Evolutionary conservation across 2,329 filamentous ascomycete genomes (phyloP), one percentile per base, ranked within the genome.

Genomic region (Arthrinium phaeospermum): DNA sequence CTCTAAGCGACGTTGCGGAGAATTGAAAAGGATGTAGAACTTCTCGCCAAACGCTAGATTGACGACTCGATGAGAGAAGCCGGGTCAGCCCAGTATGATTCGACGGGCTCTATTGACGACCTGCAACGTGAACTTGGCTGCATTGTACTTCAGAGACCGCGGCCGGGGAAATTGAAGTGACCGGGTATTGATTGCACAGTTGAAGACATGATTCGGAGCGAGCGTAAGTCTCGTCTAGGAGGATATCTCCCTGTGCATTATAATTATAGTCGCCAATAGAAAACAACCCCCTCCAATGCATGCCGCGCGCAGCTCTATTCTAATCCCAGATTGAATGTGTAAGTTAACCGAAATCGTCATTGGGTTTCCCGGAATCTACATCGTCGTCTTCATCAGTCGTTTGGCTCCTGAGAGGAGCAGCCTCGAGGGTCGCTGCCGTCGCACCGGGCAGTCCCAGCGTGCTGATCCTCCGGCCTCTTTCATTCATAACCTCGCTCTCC

Each of bases 401-500:
- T 67, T 75, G 75, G 14, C 76, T 75, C 45, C 76, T 74, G 67
- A 90, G 77, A 74, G 87, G 86, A 45, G 87, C 86, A 37, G 86
- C 87, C 79, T 90, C 90, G 57, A 91, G 81, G 68, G 77, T 79
- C 3, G 79, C 73, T 10, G 80, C 77, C 13, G 79, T 75, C 16
- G 84, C 83, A 19, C 80, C 83, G 67, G 82, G 81, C 68, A 82
- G 81, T 45, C 83, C 86, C 68, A 89, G 85, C 45, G 89, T 80
- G 75, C 91, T 92, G 72, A 86, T 85, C 72, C 90, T 85, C 76
- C 88, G 82, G 3, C 89, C 86, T 71, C 83, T 84, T 37, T 86
- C 81, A 69, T 89, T 87, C 67, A 87, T 83, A 3, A 78, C 78
- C 64, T 85, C 81, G 75, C 87, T 80, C n/a, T 80, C 78, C 12